Base-by-base conservation (phyloP, 768 basidiomycete species). In the Lentinus brumalis region DNA sequence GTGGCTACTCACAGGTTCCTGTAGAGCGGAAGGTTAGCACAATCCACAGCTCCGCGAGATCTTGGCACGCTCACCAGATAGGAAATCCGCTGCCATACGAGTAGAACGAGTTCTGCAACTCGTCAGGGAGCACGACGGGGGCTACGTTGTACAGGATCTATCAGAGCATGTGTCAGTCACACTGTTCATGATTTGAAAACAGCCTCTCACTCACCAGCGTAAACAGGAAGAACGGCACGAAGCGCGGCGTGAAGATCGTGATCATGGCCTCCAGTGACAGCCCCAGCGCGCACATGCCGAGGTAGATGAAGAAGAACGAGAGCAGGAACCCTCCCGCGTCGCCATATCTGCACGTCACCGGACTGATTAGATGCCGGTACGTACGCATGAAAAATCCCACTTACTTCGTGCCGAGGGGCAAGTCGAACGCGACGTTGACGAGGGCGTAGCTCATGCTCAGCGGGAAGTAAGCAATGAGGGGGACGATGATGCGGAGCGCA, bases 381-480 rank as follows among this genome's bases (percentile, higher is more conserved):
- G 21, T 26, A 26, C 21, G 21, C 21, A 26, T 26, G 21, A 26
- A 26, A 26, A 5, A 5, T 15, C 12, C 29, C 6, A 60, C 69
- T 56, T 62, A 77, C 67, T 77, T 75, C 1, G 76, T 76, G 26
- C 66, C 75, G 46, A 80, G 77, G n/a, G 77, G 75, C 14, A 79
- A 66, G 26, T 75, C 69, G 71, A 78, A 81, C 2, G 78, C 77
- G 39, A 82, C 66, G 65, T 70, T 76, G 66, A 82, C 64, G 64
- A 77, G 76, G n/a, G 79, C 69, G 66, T 79, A 80, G 64, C 74
- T 72, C 63, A 80, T 66, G 18, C 76, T 75, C 11, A 81, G 61
- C 45, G 75, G 70, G 40, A 77, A 56, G 66, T 79, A 80, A 9
- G 68, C 60, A 26, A 74, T 41, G 18, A 78, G 38, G 0, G 80